These are phyloP conservation scores for Fusarium palustre DNA, from an alignment of 2,329 filamentous ascomycete species.

Conservation along the genomic window DNA sequence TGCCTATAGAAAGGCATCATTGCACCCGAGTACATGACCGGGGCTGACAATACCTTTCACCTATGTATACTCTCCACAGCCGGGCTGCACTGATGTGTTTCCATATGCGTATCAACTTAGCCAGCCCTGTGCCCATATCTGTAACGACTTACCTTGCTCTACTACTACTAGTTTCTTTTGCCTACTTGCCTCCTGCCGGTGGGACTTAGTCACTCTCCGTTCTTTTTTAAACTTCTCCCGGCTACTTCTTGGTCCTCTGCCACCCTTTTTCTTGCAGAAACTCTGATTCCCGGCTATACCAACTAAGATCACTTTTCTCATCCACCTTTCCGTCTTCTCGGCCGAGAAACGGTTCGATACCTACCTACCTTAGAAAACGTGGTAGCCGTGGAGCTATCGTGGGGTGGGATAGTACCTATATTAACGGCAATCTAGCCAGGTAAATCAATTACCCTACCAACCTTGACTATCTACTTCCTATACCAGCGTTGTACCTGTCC, in stretches of 20 bases:
- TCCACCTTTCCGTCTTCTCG: constrained; percentile 31
- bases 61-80: constrained; percentile 18
- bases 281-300: constrained; percentile 25
- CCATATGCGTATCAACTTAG: constrained; percentile 31
- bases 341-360: constrained; percentile 27
- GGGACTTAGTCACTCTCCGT: constrained; percentile 5
- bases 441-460: constrained; percentile 17
- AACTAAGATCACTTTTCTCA: constrained; percentile 19
- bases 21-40: constrained; percentile 24
- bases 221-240: constrained; percentile 29
- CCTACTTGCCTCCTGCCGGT: constrained; percentile 10
- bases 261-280: constrained; percentile 25
- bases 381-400: constrained; percentile 29
- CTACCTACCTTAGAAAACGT: constrained; percentile 10
- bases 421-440: constrained; percentile 25
- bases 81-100: constrained; percentile 36
- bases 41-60: constrained; percentile 21
- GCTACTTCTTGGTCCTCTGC: constrained; percentile 30
- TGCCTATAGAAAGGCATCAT: constrained; percentile 37
- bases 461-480: neutral
- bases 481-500: neutral
- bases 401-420: constrained; percentile 11
- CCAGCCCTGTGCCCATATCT: constrained; percentile 35
- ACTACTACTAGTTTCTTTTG: constrained; percentile 17
- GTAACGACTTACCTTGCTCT: constrained; percentile 15